These are phyloP conservation scores for Nepenthes alata DNA, from an alignment of 179 eudicot species.

Conservation along the genomic window DNA sequence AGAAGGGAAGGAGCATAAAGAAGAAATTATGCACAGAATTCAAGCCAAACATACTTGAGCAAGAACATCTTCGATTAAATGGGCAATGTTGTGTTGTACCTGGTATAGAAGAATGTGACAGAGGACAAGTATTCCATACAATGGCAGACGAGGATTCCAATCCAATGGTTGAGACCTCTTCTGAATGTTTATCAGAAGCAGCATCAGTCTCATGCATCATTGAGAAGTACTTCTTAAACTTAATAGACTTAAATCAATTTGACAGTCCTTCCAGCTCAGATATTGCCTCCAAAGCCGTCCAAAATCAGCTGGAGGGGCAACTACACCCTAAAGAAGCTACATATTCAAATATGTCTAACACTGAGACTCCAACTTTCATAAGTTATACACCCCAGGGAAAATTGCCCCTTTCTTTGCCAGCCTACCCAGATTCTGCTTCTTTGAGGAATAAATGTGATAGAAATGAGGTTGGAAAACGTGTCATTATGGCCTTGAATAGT, in stretches of 20 bases:
- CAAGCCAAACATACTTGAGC: background rate
- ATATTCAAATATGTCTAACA: background rate
- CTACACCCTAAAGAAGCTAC: background rate
- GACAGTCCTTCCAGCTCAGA: conserved; percentile 11
- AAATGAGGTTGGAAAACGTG: conserved; percentile 32
- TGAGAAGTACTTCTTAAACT: conserved; percentile 25
- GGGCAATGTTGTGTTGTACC: conserved; percentile 3
- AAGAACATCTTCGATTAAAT: background rate
- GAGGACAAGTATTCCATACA: background rate
- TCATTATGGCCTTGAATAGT: conserved; percentile 34
- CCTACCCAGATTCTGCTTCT: conserved; percentile 4
- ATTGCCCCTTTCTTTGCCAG: background rate
- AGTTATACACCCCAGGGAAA: conserved; percentile 9
- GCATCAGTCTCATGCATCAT: conserved; percentile 31
- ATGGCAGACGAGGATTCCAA: background rate
- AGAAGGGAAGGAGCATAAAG: background rate
- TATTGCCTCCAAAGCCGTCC: background rate
- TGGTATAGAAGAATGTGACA: conserved; percentile 1
- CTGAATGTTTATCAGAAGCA: conserved; percentile 17
- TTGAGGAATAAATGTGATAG: conserved; percentile 6
- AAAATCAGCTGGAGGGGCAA: background rate
- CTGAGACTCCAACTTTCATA: conserved; percentile 1
- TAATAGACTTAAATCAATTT: conserved; percentile 18
- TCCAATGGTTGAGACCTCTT: conserved; percentile 8
- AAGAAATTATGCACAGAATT: background rate